A percentile compares a stretch with the other conserved stretches of the same genome.
These are phyloP conservation scores for Fraxinus angustifolia DNA, from an alignment of 305 asterid genomes.

Conservation along the genomic window DNA sequence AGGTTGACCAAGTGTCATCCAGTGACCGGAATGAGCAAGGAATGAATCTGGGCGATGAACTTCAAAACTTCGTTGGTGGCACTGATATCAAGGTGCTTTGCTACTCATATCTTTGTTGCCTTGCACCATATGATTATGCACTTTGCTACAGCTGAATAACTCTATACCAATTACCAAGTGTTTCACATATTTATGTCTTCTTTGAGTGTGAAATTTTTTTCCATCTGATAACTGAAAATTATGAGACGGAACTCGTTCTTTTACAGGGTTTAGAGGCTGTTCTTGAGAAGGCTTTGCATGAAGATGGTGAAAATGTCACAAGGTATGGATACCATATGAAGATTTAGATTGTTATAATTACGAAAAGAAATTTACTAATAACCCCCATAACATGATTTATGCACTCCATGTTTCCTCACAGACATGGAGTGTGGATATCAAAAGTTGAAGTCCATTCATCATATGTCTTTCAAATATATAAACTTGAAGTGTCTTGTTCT, in stretches of 20 bases:
- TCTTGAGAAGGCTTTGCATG: conserved; percentile 96
- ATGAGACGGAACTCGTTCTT: conserved; percentile 19
- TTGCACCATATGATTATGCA: conserved; percentile 14
- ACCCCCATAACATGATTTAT: conserved; percentile 9
- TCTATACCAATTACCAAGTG: conserved; percentile 6
- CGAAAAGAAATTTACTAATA: conserved; percentile 15
- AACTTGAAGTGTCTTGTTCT: conserved; percentile 14
- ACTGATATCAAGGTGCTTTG: conserved; percentile 82
- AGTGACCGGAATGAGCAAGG: conserved; percentile 57
- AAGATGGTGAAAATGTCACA: conserved; percentile 81
- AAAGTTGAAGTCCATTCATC: conserved; percentile 16
- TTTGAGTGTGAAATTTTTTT: conserved; percentile 20
- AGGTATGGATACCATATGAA: conserved; percentile 44
- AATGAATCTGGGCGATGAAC: conserved; percentile 45
- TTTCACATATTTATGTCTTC: conserved; percentile 14
- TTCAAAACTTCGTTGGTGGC: conserved; percentile 77
- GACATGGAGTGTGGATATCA: conserved; percentile 20
- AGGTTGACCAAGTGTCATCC: conserved; percentile 52
- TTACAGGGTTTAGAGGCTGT: conserved; percentile 96
- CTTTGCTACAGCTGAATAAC: conserved; percentile 7
- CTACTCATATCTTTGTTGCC: conserved; percentile 6
- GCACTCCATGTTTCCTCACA: conserved; percentile 5
- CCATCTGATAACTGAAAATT: conserved; percentile 20
- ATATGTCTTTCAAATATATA: conserved; percentile 16
- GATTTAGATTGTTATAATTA: conserved; percentile 24